Percentiles rank a stretch among this genome's conserved stretches.
Conservation (phyloP, 805 yeast species). For the Jamesozyma piceae region DNA sequence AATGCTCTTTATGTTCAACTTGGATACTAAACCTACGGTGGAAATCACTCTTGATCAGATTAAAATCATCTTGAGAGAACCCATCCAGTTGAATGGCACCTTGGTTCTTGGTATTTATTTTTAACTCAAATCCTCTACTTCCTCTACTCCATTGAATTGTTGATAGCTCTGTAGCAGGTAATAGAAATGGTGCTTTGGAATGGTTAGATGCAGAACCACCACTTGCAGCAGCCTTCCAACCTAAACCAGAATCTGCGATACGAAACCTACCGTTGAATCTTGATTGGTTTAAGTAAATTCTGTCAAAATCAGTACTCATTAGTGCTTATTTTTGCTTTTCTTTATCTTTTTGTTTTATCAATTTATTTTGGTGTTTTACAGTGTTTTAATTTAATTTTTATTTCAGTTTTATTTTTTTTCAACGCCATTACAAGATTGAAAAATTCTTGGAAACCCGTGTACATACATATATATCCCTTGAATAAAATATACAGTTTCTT, state of each 20-base stretch:
- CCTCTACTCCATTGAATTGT: constrained; percentile 89
- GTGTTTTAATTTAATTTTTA: not conserved
- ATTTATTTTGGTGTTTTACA: not conserved
- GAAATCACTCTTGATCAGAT: constrained; percentile 70
- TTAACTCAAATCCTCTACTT: constrained; percentile 79
- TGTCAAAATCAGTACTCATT: constrained; percentile 67
- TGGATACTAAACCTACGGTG: constrained; percentile 64
- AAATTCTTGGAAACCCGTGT: too few species aligned
- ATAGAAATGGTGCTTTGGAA: constrained; percentile 64
- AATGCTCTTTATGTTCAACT: constrained; percentile 80
- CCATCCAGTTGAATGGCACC: constrained; percentile 89
- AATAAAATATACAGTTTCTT: too few species aligned
- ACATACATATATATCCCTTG: too few species aligned
- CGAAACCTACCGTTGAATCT: constrained; percentile 80
- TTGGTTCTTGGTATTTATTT: constrained; percentile 79
- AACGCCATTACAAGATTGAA: too few species aligned
- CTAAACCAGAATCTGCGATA: constrained; percentile 92
- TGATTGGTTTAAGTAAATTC: constrained; percentile 82
- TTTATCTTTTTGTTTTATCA: too few species aligned
- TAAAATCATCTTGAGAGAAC: constrained; percentile 76
- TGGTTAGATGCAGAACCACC: constrained; percentile 38
- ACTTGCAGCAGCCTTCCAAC: constrained; percentile 68
- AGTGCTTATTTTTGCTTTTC: not conserved
- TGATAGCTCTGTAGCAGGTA: constrained; percentile 78
- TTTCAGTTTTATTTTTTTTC: too few species aligned